These are phyloP conservation scores for Penicillium sclerotigenum DNA, from an alignment of 2,329 filamentous ascomycete genomes.

Conservation along the genomic window DNA sequence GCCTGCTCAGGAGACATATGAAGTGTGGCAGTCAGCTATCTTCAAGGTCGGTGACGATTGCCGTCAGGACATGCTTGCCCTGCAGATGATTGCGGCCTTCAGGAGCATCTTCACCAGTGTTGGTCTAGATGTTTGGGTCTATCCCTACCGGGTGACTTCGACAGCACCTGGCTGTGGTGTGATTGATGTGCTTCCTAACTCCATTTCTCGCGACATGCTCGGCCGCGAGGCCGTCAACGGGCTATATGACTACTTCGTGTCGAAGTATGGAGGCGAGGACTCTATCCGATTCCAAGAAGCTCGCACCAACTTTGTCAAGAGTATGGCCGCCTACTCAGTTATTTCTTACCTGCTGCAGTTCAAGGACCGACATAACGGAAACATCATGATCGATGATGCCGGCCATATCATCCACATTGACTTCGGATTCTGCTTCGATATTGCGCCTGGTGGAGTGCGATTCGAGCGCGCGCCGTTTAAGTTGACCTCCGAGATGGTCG, in stretches of 20 bases:
- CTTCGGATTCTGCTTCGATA: slow-evolving; percentile 99
- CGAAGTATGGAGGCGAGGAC: slow-evolving; percentile 95
- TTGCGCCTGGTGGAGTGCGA: slow-evolving; percentile 91
- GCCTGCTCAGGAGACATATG: slow-evolving; percentile 60
- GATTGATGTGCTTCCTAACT: slow-evolving; percentile 96
- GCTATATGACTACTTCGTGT: slow-evolving; percentile 96
- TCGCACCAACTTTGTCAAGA: slow-evolving; percentile 96
- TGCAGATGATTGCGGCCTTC: slow-evolving; percentile 98
- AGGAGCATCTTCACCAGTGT: slow-evolving; percentile 94
- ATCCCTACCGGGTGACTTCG: slow-evolving; percentile 93
- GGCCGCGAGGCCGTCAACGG: slow-evolving; percentile 97
- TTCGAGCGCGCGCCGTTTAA: slow-evolving; percentile 99
- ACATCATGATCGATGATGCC: slow-evolving; percentile 98
- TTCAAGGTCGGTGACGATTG: slow-evolving; percentile 99
- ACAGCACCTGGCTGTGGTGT: slow-evolving; percentile 97
- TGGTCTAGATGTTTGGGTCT: slow-evolving; percentile 93
- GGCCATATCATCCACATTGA: slow-evolving; percentile 98
- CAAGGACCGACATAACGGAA: slow-evolving; percentile 98
- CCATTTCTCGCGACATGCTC: slow-evolving; percentile 97
- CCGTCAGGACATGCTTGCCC: slow-evolving; percentile 88
- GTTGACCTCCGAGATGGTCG: slow-evolving; percentile 93
- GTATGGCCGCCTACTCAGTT: slow-evolving; percentile 96
- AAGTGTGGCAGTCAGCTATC: slow-evolving; percentile 98
- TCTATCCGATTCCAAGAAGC: slow-evolving; percentile 93
- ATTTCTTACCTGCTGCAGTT: slow-evolving; percentile 97